phyloP scores from a whole-genome alignment of 352 stramenopile genomes.

The Pythium sp. region DNA sequence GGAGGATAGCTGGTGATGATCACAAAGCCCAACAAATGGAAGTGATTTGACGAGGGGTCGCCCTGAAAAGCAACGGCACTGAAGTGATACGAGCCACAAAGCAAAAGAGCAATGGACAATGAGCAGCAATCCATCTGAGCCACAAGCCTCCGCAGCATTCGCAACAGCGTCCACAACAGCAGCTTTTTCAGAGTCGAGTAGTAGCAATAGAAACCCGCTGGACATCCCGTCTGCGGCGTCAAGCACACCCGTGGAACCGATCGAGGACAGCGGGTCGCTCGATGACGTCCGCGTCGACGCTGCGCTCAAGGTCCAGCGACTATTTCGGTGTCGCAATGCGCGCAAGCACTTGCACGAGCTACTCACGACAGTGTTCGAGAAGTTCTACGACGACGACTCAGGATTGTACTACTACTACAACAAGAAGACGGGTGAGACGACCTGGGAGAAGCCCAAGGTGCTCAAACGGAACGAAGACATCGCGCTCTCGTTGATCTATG shows the following conservation, averaged over 20 bases:
- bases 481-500: constrained; percentile 34
- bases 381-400: constrained; percentile 70
- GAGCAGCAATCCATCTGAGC: not conserved
- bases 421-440: constrained; percentile 60
- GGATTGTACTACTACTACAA: constrained; percentile 75
- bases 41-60: not conserved
- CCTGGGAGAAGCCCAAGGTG: constrained; percentile 68
- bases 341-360: constrained; percentile 36
- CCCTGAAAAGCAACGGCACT: not conserved
- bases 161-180: not conserved
- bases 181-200: not conserved
- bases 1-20: not conserved
- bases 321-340: constrained; percentile 56
- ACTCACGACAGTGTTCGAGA: constrained; percentile 58
- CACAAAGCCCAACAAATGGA: not conserved
- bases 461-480: constrained; percentile 50
- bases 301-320: constrained; percentile 46
- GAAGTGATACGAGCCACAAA: not conserved
- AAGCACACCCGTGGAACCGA: constrained; percentile 25
- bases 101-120: not conserved
- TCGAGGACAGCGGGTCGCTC: constrained; percentile 13
- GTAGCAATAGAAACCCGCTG: not conserved
- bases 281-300: constrained; percentile 21
- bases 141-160: not conserved
- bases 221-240: constrained; percentile 13